Conservation (phyloP, 371 early-diverging fungal genomes). For the Lichtheimia hyalospora region DNA sequence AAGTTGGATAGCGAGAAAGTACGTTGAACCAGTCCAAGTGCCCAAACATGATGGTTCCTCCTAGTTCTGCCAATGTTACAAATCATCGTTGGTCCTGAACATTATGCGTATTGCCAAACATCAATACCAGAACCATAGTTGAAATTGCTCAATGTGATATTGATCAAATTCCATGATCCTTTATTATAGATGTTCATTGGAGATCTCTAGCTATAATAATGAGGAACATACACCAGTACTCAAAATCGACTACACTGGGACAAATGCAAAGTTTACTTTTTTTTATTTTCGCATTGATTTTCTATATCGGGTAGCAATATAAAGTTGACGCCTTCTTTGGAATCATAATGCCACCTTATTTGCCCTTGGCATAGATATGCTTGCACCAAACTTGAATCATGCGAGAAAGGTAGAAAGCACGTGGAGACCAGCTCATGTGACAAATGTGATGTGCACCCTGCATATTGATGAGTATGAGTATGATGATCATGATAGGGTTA, state of each 20-base stretch:
- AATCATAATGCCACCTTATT: not conserved
- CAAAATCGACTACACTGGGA: too few relatives aligned
- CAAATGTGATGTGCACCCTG: constrained; percentile 40
- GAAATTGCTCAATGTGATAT: constrained; percentile 54
- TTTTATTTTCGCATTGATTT: too few relatives aligned
- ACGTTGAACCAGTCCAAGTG: constrained; percentile 68
- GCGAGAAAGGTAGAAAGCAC: constrained; percentile 27
- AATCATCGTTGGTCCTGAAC: constrained; percentile 16
- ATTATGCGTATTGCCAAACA: constrained; percentile 48
- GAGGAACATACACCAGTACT: too few relatives aligned
- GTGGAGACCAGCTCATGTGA: constrained; percentile 41
- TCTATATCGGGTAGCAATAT: too few relatives aligned
- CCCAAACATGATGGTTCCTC: constrained; percentile 50
- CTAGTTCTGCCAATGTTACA: constrained; percentile 42
- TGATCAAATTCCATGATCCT: constrained; percentile 53
- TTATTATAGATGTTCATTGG: constrained; percentile 15
- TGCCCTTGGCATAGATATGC: constrained; percentile 16
- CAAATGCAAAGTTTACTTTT: too few relatives aligned
- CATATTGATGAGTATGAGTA: not conserved
- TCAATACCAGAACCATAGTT: constrained; percentile 53
- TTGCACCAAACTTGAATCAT: constrained; percentile 41
- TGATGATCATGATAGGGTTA: not conserved
- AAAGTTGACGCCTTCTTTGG: too few relatives aligned
- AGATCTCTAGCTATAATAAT: not conserved
- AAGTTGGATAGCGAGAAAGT: constrained; percentile 29